Base-by-base conservation (phyloP, 176 grass and related monocot genomes). In the Microstegium vimineum region DNA sequence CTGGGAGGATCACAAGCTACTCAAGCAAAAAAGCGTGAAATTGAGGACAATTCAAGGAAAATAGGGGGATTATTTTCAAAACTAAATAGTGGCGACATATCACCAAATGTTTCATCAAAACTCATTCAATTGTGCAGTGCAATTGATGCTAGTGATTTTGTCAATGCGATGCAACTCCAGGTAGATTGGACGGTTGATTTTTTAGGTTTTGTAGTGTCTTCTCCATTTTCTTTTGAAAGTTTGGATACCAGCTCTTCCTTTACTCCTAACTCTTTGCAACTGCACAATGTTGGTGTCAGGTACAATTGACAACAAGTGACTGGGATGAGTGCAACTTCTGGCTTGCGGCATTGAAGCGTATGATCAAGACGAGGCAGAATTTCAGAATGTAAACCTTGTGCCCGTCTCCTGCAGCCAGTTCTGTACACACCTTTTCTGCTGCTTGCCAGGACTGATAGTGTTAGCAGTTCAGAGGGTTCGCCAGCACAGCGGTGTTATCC, bases 241-340 rank as follows among this genome's bases (percentile, higher is more conserved):
- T 54, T 2, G 46, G 20, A 31, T 70, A 26, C 18, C 54, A 59
- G n/a, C 25, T 59, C 22, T 23, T 59, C 1, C 9, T 59, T 64
- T 15, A 78, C 56, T 62, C 62, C 28, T 56, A 16, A 66, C 40
- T 57, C 4, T 70, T 5, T 40, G 62, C 30, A 54, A 71, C 5
- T 33, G n/a, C 73, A 49, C 28, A 62, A 67, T 94, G 54, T 25
- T 83, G 69, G 16, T 83, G 57, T 18, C 78, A 99, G 97, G 90
- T 94, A 51, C 66, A 84, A 7, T 81, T 99, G 69, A 99, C 93
- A 17, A 99, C 93, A 25, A 99, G 97, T 56, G 93, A 96, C 52
- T 99, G 97, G 97, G 91, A 99, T 23, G 97, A 99, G 91, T 99
- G 97, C 85, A 92, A 94, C 87, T 90, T 94, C 69, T 99, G 97